Evolutionary conservation across 345 rosid species (phyloP).

Genomic region (Erodium maritimum): DNA sequence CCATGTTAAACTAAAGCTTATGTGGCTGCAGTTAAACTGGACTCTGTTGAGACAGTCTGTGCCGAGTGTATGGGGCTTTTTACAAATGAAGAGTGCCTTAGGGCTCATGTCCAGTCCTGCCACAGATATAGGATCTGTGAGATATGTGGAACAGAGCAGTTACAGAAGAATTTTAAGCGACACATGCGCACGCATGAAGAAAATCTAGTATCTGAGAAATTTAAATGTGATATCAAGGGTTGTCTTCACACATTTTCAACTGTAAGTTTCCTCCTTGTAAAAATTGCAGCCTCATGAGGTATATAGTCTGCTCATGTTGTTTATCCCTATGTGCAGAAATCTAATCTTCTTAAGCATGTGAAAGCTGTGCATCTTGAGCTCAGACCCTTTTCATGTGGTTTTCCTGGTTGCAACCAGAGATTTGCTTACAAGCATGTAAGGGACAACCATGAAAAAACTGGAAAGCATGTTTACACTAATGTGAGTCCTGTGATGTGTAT

Average conservation of each 20-base stretch:
- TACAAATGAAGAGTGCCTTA: constrained; percentile 54
- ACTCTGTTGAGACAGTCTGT: constrained; percentile 65
- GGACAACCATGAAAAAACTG: constrained; percentile 57
- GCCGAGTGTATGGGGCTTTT: constrained; percentile 74
- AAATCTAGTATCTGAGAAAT: constrained; percentile 20
- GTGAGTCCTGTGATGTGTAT: constrained; percentile 27
- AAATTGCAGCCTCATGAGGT: background rate
- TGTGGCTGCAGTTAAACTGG: constrained; percentile 48
- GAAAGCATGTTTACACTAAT: constrained; percentile 35
- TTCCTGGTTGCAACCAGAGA: constrained; percentile 51
- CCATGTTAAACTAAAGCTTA: background rate
- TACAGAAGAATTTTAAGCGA: constrained; percentile 67
- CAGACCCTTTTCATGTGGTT: constrained; percentile 43
- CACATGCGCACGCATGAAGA: constrained; percentile 55
- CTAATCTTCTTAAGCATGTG: constrained; percentile 54
- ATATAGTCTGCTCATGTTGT: background rate
- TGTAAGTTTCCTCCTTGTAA: constrained; percentile 24
- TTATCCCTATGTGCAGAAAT: constrained; percentile 31
- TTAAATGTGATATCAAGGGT: constrained; percentile 46
- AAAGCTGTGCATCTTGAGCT: constrained; percentile 60
- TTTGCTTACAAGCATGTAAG: constrained; percentile 78
- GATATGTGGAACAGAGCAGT: constrained; percentile 51
- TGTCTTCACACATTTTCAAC: constrained; percentile 53
- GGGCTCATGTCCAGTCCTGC: constrained; percentile 48
- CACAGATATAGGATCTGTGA: constrained; percentile 51